Percentiles rank a stretch among this genome's conserved stretches.
phyloP scores from a whole-genome alignment of 192 early-diverging fungal genomes.

The Backusella tuberculispora region DNA sequence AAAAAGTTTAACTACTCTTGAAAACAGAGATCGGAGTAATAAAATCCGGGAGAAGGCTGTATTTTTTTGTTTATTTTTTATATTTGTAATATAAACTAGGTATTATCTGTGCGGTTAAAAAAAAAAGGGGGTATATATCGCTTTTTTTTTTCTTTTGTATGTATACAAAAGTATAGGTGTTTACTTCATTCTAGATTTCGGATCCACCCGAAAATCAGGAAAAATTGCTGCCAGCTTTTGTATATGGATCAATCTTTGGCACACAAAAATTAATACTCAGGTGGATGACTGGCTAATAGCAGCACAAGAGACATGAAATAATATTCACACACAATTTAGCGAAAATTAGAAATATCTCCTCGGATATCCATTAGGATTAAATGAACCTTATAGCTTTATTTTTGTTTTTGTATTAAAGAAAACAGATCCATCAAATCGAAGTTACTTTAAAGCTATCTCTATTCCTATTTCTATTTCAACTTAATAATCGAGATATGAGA shows the following conservation, averaged over 20 bases:
- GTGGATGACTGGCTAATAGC: not conserved
- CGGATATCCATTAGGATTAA: not conserved
- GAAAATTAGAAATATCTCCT: not conserved
- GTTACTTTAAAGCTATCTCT: too few relatives aligned
- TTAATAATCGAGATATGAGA: too few relatives aligned
- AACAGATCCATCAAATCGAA: not conserved
- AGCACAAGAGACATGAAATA: not conserved
- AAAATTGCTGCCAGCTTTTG: not conserved
- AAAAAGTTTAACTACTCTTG: not conserved
- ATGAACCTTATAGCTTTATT: not conserved
- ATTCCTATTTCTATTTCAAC: too few relatives aligned
- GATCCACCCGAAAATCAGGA: conserved; percentile 3
- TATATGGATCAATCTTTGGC: not conserved
- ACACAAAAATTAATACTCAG: conserved; percentile 10
- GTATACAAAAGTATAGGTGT: not conserved
- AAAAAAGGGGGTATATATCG: not conserved
- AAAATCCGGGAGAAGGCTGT: not conserved
- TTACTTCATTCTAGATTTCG: not conserved
- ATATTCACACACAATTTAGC: not conserved
- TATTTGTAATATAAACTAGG: too few relatives aligned
- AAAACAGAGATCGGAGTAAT: conserved; percentile 8
- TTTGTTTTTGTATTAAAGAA: not conserved
- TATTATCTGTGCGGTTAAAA: not conserved
- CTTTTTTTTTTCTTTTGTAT: not conserved
- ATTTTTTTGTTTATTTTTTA: not conserved